Evolutionary conservation across 345 rosid genomes (phyloP).

Genomic region (Arabidopsis thaliana): DNA sequence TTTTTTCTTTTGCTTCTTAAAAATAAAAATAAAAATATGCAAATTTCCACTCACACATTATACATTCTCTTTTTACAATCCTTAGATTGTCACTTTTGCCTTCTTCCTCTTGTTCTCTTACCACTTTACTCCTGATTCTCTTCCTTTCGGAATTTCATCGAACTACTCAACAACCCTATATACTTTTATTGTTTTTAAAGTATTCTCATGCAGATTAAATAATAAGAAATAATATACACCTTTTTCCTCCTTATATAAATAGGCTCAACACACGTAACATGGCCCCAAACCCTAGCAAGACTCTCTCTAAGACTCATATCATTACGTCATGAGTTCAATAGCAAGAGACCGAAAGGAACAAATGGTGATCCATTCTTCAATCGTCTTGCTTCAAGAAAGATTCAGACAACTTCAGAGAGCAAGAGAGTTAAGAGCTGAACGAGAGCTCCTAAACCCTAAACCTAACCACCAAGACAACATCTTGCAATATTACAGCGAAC

Average conservation of each 20-base stretch:
- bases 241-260: constrained; percentile 45
- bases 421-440: constrained; percentile 67
- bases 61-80: constrained; percentile 55
- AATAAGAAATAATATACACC: constrained; percentile 28
- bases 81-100: constrained; percentile 60
- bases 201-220: constrained; percentile 45
- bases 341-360: constrained; percentile 54
- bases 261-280: constrained; percentile 38
- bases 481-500: constrained; percentile 45
- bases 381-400: constrained; percentile 77
- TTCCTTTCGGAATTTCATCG: constrained; percentile 55
- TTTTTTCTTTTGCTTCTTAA: constrained; percentile 39
- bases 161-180: constrained; percentile 46
- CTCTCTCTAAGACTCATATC: constrained; percentile 32
- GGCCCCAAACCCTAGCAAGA: constrained; percentile 27
- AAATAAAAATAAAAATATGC: constrained; percentile 8
- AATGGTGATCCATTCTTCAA: constrained; percentile 61
- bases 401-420: constrained; percentile 66
- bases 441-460: constrained; percentile 52
- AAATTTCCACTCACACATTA: constrained; percentile 44
- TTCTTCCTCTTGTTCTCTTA: constrained; percentile 64
- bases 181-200: not conserved
- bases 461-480: constrained; percentile 42
- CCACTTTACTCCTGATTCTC: constrained; percentile 64
- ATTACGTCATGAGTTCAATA: constrained; percentile 46